A percentile compares a stretch with the other conserved stretches of the same genome.
Evolutionary conservation across 805 yeast genomes (phyloP).

Genomic region (Pichia rugopelliculosa): DNA sequence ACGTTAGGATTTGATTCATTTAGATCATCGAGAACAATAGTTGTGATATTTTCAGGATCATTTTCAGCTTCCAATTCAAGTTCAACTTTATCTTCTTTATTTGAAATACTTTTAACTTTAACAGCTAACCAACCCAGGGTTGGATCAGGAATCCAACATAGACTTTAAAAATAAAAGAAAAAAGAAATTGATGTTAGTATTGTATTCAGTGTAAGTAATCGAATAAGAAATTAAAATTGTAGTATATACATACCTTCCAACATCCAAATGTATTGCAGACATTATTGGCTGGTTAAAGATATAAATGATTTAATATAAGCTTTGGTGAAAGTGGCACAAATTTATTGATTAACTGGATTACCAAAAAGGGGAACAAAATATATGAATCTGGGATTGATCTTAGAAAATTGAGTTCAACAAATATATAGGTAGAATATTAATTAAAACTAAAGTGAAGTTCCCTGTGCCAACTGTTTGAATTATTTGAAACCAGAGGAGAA

Average conservation of each 20-base stretch:
- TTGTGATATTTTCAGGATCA: conserved; percentile 34
- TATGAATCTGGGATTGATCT: background rate
- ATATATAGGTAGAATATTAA: too few species aligned
- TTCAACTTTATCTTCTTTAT: conserved; percentile 37
- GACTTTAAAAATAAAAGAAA: conserved; percentile 29
- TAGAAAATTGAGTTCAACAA: too few species aligned
- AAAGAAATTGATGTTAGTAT: background rate
- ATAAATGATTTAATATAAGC: background rate
- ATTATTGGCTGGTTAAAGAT: background rate
- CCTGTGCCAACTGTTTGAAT: too few species aligned
- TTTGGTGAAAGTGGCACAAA: too few species aligned
- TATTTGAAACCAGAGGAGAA: too few species aligned
- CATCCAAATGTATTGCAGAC: conserved; percentile 9
- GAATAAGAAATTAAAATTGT: background rate
- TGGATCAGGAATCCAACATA: conserved; percentile 79
- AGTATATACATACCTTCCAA: conserved; percentile 7
- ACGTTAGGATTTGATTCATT: conserved; percentile 49
- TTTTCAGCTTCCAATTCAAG: conserved; percentile 49
- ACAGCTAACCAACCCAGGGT: conserved; percentile 71
- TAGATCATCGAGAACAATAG: conserved; percentile 41
- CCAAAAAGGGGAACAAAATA: background rate
- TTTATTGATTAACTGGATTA: background rate
- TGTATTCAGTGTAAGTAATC: background rate
- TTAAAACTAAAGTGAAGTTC: too few species aligned
- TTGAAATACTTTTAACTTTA: conserved; percentile 40